These are phyloP conservation scores for Eurotiales sp. DNA, from an alignment of 2,329 filamentous ascomycete species.

Conservation along the genomic window DNA sequence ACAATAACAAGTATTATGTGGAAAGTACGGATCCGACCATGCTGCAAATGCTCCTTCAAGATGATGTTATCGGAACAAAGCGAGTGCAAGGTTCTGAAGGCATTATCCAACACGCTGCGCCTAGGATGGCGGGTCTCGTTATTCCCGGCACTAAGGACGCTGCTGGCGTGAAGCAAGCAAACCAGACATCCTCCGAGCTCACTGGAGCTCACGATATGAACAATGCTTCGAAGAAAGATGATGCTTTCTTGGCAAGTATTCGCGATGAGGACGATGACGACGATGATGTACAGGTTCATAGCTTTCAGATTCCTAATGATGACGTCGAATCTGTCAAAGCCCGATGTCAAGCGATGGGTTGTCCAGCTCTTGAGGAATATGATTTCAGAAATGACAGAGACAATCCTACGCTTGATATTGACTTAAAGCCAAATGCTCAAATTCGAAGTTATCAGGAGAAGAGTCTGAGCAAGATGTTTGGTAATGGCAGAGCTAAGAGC, in stretches of 20 bases:
- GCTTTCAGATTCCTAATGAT: slow-evolving; percentile 82
- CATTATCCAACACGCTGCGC: slow-evolving; percentile 75
- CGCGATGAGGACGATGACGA: slow-evolving; percentile 75
- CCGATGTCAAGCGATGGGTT: slow-evolving; percentile 79
- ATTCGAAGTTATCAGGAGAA: slow-evolving; percentile 97
- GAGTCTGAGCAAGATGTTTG: slow-evolving; percentile 98
- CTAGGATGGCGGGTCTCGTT: slow-evolving; percentile 80
- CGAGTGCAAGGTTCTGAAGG: slow-evolving; percentile 69
- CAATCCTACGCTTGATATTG: slow-evolving; percentile 90
- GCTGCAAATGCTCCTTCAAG: slow-evolving; percentile 79
- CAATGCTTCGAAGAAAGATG: slow-evolving; percentile 50
- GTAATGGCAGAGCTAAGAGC: slow-evolving; percentile 93
- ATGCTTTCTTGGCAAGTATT: slow-evolving; percentile 66
- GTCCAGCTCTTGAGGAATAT: slow-evolving; percentile 92
- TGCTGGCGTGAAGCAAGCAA: slow-evolving; percentile 76
- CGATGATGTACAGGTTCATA: slow-evolving; percentile 83
- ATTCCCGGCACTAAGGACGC: slow-evolving; percentile 95
- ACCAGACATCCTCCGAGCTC: slow-evolving; percentile 32
- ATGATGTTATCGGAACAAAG: slow-evolving; percentile 74
- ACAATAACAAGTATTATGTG: slow-evolving; percentile 90
- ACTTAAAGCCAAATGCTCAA: slow-evolving; percentile 80
- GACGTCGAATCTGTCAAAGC: slow-evolving; percentile 85
- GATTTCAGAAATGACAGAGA: slow-evolving; percentile 89
- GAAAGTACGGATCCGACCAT: slow-evolving; percentile 87
- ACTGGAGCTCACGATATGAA: slow-evolving; percentile 33